phyloP scores from a whole-genome alignment of 371 early-diverging fungal genomes.

The Mortierella sp. region DNA sequence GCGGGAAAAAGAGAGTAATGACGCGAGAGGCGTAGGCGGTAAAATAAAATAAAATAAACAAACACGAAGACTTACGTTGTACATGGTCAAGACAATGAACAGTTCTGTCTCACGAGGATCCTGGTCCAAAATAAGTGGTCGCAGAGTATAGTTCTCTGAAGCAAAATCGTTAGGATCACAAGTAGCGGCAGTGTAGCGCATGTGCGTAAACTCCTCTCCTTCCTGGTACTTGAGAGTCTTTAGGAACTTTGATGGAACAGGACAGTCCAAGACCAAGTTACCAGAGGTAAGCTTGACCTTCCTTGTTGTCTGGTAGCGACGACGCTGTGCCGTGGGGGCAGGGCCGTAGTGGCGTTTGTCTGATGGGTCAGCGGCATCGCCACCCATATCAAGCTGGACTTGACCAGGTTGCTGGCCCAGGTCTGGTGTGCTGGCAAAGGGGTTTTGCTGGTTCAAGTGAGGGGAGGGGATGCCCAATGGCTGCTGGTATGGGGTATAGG shows the following conservation, averaged over 20 bases:
- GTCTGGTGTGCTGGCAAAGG: slow-evolving; percentile 36
- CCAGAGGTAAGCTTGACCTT: slow-evolving; percentile 63
- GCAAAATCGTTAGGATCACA: slow-evolving; percentile 77
- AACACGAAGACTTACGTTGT: slow-evolving; percentile 67
- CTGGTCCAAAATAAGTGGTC: slow-evolving; percentile 59
- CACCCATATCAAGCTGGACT: slow-evolving; percentile 36
- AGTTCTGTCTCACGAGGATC: slow-evolving; percentile 76
- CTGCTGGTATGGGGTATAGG: slow-evolving; percentile 56
- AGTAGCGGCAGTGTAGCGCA: slow-evolving; percentile 74
- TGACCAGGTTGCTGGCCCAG: slow-evolving; percentile 24
- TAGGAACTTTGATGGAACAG: slow-evolving; percentile 65
- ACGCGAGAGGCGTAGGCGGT: background rate
- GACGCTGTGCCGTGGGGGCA: slow-evolving; percentile 47
- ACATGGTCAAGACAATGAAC: slow-evolving; percentile 82
- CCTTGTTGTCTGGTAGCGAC: slow-evolving; percentile 57
- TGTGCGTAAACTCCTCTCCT: slow-evolving; percentile 67
- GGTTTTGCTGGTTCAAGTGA: slow-evolving; percentile 28
- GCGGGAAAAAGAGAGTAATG: background rate
- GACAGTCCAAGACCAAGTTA: slow-evolving; percentile 69
- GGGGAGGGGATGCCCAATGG: slow-evolving; percentile 38
- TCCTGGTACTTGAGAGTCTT: slow-evolving; percentile 59
- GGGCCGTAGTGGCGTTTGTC: slow-evolving; percentile 55
- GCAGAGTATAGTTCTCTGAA: slow-evolving; percentile 69
- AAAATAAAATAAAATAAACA: slow-evolving; percentile 5
- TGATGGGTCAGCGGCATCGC: slow-evolving; percentile 29